Percentiles rank a stretch among this genome's conserved stretches.
Evolutionary conservation across 2,329 filamentous ascomycete genomes (phyloP).

Genomic region (Onygenales sp.): DNA sequence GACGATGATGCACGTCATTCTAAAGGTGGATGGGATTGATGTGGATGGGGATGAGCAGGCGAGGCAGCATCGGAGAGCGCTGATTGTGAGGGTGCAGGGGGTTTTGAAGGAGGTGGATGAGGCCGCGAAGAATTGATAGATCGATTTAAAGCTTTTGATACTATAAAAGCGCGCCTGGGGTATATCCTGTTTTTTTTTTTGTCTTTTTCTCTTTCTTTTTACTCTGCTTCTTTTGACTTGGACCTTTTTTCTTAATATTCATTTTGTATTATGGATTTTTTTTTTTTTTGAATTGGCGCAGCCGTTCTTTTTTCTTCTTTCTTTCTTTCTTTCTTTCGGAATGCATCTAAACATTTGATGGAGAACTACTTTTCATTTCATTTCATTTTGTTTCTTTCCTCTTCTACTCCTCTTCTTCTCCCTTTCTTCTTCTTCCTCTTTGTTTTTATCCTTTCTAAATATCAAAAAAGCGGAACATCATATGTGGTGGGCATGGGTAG

Average conservation of each 20-base stretch:
- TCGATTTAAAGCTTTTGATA: background rate
- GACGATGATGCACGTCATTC: conserved; percentile 32
- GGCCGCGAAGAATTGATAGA: conserved; percentile 13
- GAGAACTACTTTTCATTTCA: conserved; percentile 5
- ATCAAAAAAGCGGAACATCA: too few relatives aligned
- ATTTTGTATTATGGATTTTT: conserved; percentile 4
- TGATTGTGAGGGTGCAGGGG: conserved; percentile 34
- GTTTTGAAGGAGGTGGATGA: conserved; percentile 30
- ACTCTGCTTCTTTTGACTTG: too few relatives aligned
- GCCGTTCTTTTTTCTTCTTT: background rate
- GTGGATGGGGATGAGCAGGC: conserved; percentile 55
- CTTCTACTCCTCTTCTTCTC: background rate
- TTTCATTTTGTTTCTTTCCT: conserved; percentile 1
- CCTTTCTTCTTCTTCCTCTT: background rate
- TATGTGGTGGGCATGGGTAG: too few relatives aligned
- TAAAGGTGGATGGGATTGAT: conserved; percentile 62
- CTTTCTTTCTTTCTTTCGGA: conserved; percentile 3
- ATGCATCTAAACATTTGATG: background rate
- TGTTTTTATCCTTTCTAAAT: background rate
- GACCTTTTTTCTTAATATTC: too few relatives aligned
- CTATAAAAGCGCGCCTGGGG: background rate
- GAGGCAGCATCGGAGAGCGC: conserved; percentile 38
- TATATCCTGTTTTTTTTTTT: background rate
- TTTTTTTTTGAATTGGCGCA: background rate
- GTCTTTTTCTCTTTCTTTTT: background rate